phyloP scores from a whole-genome alignment of 1,139 yeast species.

The Saccharomyces hybrid region DNA sequence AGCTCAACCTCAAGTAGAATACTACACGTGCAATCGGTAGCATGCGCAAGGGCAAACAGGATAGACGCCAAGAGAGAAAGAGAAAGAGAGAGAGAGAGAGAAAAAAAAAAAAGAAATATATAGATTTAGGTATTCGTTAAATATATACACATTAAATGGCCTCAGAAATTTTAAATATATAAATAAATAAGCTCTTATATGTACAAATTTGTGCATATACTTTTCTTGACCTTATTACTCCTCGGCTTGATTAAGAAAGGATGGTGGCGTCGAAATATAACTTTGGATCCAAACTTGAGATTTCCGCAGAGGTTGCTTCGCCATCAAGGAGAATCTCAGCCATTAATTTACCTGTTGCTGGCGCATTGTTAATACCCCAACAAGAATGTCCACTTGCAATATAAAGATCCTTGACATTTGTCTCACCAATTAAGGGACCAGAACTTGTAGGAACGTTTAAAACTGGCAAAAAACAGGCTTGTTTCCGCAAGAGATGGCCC shows the following conservation, averaged over 20 bases:
- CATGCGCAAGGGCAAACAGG: neutral
- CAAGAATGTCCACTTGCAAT: constrained; percentile 93
- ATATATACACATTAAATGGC: neutral
- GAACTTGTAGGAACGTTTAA: constrained; percentile 84
- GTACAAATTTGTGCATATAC: neutral
- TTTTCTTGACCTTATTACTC: neutral
- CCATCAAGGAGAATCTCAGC: constrained; percentile 85
- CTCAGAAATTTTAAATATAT: neutral
- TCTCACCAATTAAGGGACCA: constrained; percentile 91
- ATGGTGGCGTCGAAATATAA: constrained; percentile 65
- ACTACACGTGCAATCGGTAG: neutral
- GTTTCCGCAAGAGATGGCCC: constrained; percentile 75
- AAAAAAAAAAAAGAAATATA: no score
- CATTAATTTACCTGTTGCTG: constrained; percentile 90
- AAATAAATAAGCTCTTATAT: neutral
- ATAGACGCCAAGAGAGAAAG: neutral
- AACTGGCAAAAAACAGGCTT: constrained; percentile 94
- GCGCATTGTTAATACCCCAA: constrained; percentile 98
- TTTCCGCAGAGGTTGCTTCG: constrained; percentile 66
- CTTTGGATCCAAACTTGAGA: constrained; percentile 75
- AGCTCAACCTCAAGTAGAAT: neutral
- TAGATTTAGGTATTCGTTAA: neutral
- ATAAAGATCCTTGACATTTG: constrained; percentile 69
- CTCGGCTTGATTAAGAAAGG: neutral
- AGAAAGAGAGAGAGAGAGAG: neutral